Conservation (phyloP, 371 early-diverging fungal species). For the Actinomortierella ambigua region DNA sequence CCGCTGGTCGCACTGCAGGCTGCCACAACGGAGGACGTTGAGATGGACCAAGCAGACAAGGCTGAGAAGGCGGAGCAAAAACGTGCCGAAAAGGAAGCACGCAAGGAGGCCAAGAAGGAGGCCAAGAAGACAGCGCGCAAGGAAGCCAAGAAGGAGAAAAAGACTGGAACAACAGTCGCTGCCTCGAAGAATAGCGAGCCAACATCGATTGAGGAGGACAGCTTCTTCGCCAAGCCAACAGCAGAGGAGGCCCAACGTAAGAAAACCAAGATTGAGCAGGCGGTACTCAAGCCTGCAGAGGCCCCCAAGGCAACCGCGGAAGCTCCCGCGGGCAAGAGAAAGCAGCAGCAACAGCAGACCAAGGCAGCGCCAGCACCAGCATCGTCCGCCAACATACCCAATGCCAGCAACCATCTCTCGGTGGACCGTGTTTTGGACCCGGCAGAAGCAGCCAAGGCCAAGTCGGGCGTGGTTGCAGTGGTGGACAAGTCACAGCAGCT, state of each 20-base stretch:
- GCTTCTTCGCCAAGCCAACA: slow-evolving; percentile 29
- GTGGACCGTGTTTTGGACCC: slow-evolving; percentile 25
- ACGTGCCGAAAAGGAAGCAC: slow-evolving; percentile 25
- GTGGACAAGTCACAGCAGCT: slow-evolving; percentile 52
- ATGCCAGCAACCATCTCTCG: background rate
- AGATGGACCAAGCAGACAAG: slow-evolving; percentile 20
- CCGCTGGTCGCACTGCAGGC: slow-evolving; percentile 19
- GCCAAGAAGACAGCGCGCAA: slow-evolving; percentile 36
- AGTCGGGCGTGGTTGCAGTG: slow-evolving; percentile 65
- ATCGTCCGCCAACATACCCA: slow-evolving; percentile 1
- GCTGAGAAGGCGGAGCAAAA: slow-evolving; percentile 28
- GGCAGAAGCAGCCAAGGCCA: slow-evolving; percentile 40
- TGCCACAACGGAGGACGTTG: slow-evolving; percentile 12
- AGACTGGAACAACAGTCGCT: slow-evolving; percentile 28
- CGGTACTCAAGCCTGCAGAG: background rate
- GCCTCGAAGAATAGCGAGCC: slow-evolving; percentile 31
- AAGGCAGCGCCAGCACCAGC: slow-evolving; percentile 7
- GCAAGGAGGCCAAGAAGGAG: slow-evolving; percentile 34
- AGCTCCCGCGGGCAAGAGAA: background rate
- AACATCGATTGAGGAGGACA: slow-evolving; percentile 31
- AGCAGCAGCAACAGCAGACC: slow-evolving; percentile 3
- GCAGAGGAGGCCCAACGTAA: slow-evolving; percentile 35
- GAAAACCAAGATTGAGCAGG: slow-evolving; percentile 40
- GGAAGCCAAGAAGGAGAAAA: slow-evolving; percentile 23
- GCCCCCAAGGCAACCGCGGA: no score